Conservation (phyloP, 2,329 filamentous ascomycete species). For the Nemania bipapillata region DNA sequence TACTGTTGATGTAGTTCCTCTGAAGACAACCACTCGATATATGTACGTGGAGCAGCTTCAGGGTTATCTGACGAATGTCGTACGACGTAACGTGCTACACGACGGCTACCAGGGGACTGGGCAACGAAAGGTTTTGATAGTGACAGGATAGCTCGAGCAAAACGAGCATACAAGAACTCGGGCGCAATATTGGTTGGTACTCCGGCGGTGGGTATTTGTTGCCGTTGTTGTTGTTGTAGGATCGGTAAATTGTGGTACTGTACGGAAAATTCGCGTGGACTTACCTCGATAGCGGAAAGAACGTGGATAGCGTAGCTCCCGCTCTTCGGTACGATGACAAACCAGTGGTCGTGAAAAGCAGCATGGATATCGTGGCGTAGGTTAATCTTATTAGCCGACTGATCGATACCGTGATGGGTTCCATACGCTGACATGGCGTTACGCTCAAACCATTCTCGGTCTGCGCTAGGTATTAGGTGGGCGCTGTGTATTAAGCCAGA, state of each 20-base stretch:
- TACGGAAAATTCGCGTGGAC: constrained; percentile 7
- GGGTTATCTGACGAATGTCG: not conserved
- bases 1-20: constrained; percentile 12
- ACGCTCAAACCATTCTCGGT: constrained; percentile 7
- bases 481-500: constrained; percentile 4
- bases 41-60: not conserved
- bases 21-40: constrained; percentile 15
- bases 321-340: constrained; percentile 16
- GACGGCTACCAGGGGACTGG: not conserved
- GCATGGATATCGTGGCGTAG: constrained; percentile 12
- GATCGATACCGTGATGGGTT: constrained; percentile 9
- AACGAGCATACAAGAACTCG: constrained; percentile 14
- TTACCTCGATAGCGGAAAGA: not conserved
- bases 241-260: constrained; percentile 1
- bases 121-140: constrained; percentile 1
- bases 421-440: constrained; percentile 16
- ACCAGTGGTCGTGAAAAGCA: constrained; percentile 10
- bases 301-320: constrained; percentile 8
- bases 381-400: constrained; percentile 5
- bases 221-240: constrained; percentile 9
- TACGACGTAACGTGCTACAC: constrained; percentile 6
- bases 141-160: constrained; percentile 6
- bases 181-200: not conserved
- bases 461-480: constrained; percentile 8
- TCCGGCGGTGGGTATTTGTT: no score